phyloP scores from a whole-genome alignment of 805 yeast genomes.

The Candida montana region DNA sequence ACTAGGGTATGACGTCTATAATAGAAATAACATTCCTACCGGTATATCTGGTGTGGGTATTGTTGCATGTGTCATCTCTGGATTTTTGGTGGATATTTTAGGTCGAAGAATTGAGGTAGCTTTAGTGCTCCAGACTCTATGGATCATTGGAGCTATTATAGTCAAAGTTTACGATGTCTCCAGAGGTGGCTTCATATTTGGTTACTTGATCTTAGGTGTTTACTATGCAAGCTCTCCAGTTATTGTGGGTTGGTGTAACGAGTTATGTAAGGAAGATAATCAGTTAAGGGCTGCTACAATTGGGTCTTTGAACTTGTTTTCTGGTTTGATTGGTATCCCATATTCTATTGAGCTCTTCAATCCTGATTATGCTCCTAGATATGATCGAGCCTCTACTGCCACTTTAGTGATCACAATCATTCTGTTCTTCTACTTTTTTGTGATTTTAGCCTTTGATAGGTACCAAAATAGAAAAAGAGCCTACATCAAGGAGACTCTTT shows the following conservation, averaged over 20 bases:
- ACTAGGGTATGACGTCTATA: constrained; percentile 19
- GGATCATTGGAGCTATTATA: constrained; percentile 18
- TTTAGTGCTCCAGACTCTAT: constrained; percentile 4
- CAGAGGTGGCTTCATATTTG: constrained; percentile 14
- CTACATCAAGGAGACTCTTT: constrained; percentile 5
- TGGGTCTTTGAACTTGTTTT: constrained; percentile 19
- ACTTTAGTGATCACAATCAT: constrained; percentile 9
- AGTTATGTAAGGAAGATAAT: constrained; percentile 20
- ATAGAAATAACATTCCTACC: constrained; percentile 22
- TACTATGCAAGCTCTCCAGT: constrained; percentile 15
- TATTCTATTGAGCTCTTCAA: constrained; percentile 12
- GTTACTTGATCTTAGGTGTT: constrained; percentile 15
- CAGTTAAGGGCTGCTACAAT: constrained; percentile 20
- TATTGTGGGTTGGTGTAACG: constrained; percentile 22
- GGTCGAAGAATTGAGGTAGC: constrained; percentile 18
- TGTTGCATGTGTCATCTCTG: constrained; percentile 13
- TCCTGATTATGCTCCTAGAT: constrained; percentile 19
- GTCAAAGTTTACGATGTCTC: constrained; percentile 16
- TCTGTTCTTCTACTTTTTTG: constrained; percentile 13
- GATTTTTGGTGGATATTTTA: constrained; percentile 16
- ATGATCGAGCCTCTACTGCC: constrained; percentile 13
- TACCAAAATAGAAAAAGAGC: constrained; percentile 20
- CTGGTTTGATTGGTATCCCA: constrained; percentile 16
- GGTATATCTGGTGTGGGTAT: constrained; percentile 17
- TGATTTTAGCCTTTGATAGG: constrained; percentile 17